phyloP scores from a whole-genome alignment of 2,329 filamentous ascomycete species.

The Monosporascus sp. region DNA sequence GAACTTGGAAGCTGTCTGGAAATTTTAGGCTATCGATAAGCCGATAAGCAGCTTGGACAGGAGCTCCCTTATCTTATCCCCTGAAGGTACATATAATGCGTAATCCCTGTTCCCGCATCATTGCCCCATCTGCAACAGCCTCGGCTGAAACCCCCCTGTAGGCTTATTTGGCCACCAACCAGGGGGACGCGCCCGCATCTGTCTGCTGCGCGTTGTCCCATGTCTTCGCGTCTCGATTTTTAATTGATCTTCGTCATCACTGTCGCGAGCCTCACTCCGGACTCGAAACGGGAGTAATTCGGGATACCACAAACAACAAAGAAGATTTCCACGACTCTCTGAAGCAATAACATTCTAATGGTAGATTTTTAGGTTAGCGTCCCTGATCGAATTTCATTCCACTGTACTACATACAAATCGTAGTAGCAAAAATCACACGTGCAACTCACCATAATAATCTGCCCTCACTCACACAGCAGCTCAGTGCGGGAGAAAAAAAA shows the following conservation, averaged over 20 bases:
- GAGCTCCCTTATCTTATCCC: too few relatives aligned
- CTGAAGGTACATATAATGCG: too few relatives aligned
- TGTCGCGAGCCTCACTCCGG: not conserved
- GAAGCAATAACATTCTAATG: not conserved
- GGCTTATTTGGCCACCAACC: too few relatives aligned
- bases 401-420: too few relatives aligned
- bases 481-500: not conserved
- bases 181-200: too few relatives aligned
- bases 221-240: slow-evolving; percentile 11
- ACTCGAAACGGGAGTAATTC: not conserved
- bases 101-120: slow-evolving; percentile 2
- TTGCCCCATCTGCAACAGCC: not conserved
- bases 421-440: not conserved
- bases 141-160: too few relatives aligned
- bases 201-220: slow-evolving; percentile 8
- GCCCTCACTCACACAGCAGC: not conserved
- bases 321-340: too few relatives aligned
- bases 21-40: too few relatives aligned
- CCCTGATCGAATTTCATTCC: too few relatives aligned
- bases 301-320: not conserved
- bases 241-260: slow-evolving; percentile 12
- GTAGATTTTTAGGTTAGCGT: too few relatives aligned
- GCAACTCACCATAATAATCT: not conserved
- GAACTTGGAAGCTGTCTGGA: too few relatives aligned
- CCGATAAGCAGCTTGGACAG: too few relatives aligned